Percentiles rank a stretch among this genome's conserved stretches.
These are phyloP conservation scores for Malbranchea zuffiana DNA, from an alignment of 2,329 filamentous ascomycete genomes.

Conservation along the genomic window DNA sequence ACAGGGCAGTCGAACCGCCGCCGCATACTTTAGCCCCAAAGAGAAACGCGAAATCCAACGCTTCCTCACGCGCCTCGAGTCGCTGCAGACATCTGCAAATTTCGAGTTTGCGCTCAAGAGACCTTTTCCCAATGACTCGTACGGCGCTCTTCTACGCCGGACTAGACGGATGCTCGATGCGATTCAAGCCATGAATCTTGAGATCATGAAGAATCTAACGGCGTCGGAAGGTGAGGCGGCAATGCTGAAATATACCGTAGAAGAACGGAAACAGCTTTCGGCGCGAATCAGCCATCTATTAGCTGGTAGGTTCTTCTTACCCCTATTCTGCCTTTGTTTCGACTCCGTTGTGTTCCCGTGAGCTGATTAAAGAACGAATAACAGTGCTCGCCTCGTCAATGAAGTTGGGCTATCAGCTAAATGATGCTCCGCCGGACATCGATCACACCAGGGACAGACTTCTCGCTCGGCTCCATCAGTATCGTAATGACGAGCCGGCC, in stretches of 20 bases:
- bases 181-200: conserved; percentile 92
- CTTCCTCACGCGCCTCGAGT: conserved; percentile 63
- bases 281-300: conserved; percentile 82
- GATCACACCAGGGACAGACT: conserved; percentile 69
- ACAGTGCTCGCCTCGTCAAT: conserved; percentile 81
- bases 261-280: conserved; percentile 71
- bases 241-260: conserved; percentile 64
- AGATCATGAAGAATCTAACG: conserved; percentile 68
- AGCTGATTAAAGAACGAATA: conserved; percentile 30
- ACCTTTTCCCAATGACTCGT: conserved; percentile 67
- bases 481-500: conserved; percentile 56
- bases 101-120: conserved; percentile 82
- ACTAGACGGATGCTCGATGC: conserved; percentile 81
- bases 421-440: conserved; percentile 76
- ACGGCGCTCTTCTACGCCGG: conserved; percentile 62
- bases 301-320: conserved; percentile 36
- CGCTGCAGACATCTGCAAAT: conserved; percentile 59
- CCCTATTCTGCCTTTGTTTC: too few relatives aligned
- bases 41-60: conserved; percentile 81
- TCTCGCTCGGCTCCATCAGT: conserved; percentile 78
- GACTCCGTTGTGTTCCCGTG: background rate
- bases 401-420: conserved; percentile 88
- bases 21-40: conserved; percentile 71
- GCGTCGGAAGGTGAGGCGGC: conserved; percentile 71
- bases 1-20: conserved; percentile 43